A percentile compares a stretch with the other conserved stretches of the same genome.
Conservation (phyloP, 148 eudicot genomes). For the Spergularia marina region DNA sequence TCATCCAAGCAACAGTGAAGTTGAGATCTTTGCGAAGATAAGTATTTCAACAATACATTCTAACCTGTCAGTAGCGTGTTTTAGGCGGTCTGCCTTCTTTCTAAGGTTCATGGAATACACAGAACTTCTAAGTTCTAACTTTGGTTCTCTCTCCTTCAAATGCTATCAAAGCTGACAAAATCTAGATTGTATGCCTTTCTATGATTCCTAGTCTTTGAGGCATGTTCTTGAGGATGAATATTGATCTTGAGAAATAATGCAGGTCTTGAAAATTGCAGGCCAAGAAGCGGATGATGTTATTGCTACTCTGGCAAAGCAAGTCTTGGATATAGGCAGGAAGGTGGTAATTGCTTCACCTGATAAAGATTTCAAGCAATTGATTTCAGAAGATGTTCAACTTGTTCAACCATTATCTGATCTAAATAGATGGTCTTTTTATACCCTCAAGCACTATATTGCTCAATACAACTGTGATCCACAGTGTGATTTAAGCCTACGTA, state of each 20-base stretch:
- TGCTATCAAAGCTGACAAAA: too few relatives aligned
- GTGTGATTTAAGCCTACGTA: slow-evolving; percentile 88
- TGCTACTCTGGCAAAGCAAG: slow-evolving; percentile 74
- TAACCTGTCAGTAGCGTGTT: too few relatives aligned
- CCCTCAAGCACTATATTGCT: slow-evolving; percentile 78
- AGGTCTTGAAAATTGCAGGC: slow-evolving; percentile 73
- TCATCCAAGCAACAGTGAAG: too few relatives aligned
- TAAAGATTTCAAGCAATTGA: slow-evolving; percentile 96
- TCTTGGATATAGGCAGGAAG: slow-evolving; percentile 44
- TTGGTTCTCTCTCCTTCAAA: too few relatives aligned
- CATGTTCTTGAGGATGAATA: background rate
- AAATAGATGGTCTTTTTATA: slow-evolving; percentile 90
- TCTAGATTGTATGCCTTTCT: background rate
- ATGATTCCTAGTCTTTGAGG: background rate
- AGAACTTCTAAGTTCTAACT: too few relatives aligned
- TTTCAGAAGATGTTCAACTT: slow-evolving; percentile 90
- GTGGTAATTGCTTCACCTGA: slow-evolving; percentile 95
- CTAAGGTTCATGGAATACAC: too few relatives aligned
- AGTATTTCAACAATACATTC: too few relatives aligned
- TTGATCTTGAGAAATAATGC: slow-evolving; percentile 10
- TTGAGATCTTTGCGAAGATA: too few relatives aligned
- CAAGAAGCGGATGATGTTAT: slow-evolving; percentile 96
- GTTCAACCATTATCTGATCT: slow-evolving; percentile 77
- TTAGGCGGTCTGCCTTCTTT: too few relatives aligned
- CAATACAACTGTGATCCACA: slow-evolving; percentile 84